These are phyloP conservation scores for Diaporthe batatas DNA, from an alignment of 2,329 filamentous ascomycete genomes.

Conservation along the genomic window DNA sequence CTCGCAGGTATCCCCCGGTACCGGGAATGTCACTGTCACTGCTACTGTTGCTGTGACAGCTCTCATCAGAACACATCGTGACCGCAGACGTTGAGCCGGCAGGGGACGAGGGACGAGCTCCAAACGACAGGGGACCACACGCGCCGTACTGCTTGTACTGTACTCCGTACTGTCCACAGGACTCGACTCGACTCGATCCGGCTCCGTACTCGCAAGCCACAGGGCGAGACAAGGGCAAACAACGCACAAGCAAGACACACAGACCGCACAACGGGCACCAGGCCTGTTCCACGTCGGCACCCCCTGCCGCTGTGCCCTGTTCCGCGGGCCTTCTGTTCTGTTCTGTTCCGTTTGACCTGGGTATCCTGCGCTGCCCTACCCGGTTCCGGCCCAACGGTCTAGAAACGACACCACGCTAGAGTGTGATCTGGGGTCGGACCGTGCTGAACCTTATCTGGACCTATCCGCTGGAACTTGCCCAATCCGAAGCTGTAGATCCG, in stretches of 20 bases:
- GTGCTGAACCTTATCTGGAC: slow-evolving; percentile 35
- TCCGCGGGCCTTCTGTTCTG: slow-evolving; percentile 6
- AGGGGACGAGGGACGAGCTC: neutral
- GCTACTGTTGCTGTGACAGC: slow-evolving; percentile 10
- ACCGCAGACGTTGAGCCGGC: slow-evolving; percentile 18
- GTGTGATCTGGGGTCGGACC: slow-evolving; percentile 34
- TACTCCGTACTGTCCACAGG: neutral
- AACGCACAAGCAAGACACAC: slow-evolving; percentile 7
- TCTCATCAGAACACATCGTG: neutral
- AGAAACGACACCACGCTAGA: slow-evolving; percentile 25
- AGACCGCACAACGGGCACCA: slow-evolving; percentile 20
- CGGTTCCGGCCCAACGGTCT: slow-evolving; percentile 34
- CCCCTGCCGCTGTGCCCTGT: slow-evolving; percentile 15
- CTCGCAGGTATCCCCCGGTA: slow-evolving; percentile 5
- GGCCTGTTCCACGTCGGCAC: slow-evolving; percentile 21
- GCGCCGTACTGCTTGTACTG: too few species aligned
- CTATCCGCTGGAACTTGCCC: slow-evolving; percentile 32
- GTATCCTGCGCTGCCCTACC: slow-evolving; percentile 1
- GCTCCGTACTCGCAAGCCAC: neutral
- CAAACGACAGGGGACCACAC: neutral
- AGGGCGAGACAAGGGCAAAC: slow-evolving; percentile 3
- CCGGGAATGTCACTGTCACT: slow-evolving; percentile 10
- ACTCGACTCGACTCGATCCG: slow-evolving; percentile 10
- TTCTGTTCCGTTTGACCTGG: neutral
- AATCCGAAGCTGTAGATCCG: slow-evolving; percentile 30